phyloP scores from a whole-genome alignment of 176 grass and related monocot genomes.

The Ananas comosus region DNA sequence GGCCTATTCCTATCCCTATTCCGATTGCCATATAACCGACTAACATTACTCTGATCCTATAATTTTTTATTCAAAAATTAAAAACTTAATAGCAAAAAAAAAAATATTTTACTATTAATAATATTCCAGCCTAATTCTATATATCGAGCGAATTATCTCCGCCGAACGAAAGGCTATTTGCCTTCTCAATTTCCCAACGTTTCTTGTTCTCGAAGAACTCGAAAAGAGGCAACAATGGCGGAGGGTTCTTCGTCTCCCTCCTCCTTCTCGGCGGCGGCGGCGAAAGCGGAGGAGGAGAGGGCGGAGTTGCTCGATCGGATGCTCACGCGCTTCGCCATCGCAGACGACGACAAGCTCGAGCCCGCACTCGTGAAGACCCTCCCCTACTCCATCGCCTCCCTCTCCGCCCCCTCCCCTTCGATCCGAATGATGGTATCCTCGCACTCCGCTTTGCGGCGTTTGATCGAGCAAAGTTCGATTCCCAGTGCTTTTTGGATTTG shows the following conservation, averaged over 20 bases:
- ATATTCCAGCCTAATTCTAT: too few relatives aligned
- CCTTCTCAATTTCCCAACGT: too few relatives aligned
- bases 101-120: too few relatives aligned
- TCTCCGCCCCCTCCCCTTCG: constrained; percentile 54
- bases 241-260: constrained; percentile 26
- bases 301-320: constrained; percentile 67
- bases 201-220: background rate
- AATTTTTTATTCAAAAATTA: too few relatives aligned
- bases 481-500: too few relatives aligned
- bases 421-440: constrained; percentile 62
- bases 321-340: constrained; percentile 77
- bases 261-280: background rate
- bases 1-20: too few relatives aligned
- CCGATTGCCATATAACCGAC: too few relatives aligned
- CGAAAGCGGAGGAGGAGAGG: constrained; percentile 54
- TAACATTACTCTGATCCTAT: too few relatives aligned
- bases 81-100: too few relatives aligned
- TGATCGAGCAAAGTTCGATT: too few relatives aligned
- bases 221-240: constrained; percentile 28
- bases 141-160: too few relatives aligned
- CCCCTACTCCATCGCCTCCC: constrained; percentile 75
- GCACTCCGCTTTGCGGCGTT: too few relatives aligned
- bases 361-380: constrained; percentile 61
- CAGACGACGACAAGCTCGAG: constrained; percentile 67
- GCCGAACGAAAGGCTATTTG: background rate